Evolutionary conservation across 495 filamentous ascomycete species (phyloP).

Genomic region (Hypoxylon perforatum): DNA sequence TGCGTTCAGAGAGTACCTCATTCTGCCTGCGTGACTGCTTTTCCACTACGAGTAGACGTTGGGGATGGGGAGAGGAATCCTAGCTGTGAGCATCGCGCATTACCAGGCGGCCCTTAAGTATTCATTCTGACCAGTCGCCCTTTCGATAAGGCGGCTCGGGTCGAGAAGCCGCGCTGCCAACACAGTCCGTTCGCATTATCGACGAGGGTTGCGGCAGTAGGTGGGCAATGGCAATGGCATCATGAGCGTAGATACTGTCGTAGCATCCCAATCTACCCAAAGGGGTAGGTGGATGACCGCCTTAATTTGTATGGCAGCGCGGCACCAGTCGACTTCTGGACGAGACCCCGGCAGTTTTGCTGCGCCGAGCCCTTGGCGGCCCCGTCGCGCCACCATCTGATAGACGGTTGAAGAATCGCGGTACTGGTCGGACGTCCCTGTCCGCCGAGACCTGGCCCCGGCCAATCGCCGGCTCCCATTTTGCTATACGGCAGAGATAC

Average conservation of each 20-base stretch:
- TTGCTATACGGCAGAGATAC: constrained; percentile 23
- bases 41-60: constrained; percentile 2
- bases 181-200: constrained; percentile 27
- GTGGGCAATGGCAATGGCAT: constrained; percentile 38
- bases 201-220: constrained; percentile 26
- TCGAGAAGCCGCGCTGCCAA: constrained; percentile 31
- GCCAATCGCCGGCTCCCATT: constrained; percentile 22
- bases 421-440: constrained; percentile 16
- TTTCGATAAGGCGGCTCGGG: constrained; percentile 32
- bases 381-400: constrained; percentile 27
- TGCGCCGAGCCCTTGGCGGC: constrained; percentile 40
- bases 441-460: constrained; percentile 19
- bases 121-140: background rate
- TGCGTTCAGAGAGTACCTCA: constrained; percentile 46
- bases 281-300: constrained; percentile 34
- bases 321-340: constrained; percentile 35
- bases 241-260: constrained; percentile 45
- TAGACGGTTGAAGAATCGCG: constrained; percentile 24
- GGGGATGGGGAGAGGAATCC: background rate
- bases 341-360: constrained; percentile 30
- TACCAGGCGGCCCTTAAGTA: constrained; percentile 29
- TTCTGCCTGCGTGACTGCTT: constrained; percentile 34
- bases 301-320: constrained; percentile 38
- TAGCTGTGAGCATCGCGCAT: constrained; percentile 8
- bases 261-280: constrained; percentile 42